A percentile compares a stretch with the other conserved stretches of the same genome.
Evolutionary conservation across 2,329 filamentous ascomycete species (phyloP).

Genomic region (Sporothrix mexicana): DNA sequence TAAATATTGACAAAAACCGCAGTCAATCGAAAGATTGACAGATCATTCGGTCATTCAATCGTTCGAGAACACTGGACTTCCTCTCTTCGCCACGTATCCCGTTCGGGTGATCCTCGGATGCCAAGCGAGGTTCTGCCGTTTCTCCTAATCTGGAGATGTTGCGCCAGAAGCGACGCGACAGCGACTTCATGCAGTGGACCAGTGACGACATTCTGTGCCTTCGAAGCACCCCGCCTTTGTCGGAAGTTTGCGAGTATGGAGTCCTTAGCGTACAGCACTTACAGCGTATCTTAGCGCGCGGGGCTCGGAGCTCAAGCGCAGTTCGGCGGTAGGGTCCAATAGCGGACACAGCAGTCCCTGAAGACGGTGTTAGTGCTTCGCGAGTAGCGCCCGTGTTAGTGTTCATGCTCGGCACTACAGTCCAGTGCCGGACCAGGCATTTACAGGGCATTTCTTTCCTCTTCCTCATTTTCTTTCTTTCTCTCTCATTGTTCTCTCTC

Average conservation of each 20-base stretch:
- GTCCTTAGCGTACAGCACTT: too few relatives aligned
- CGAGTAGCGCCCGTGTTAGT: background rate
- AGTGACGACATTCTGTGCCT: background rate
- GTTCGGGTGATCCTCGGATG: constrained; percentile 23
- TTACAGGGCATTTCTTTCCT: too few relatives aligned
- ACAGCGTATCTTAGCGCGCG: background rate
- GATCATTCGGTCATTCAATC: background rate
- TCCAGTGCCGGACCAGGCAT: too few relatives aligned
- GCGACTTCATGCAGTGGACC: background rate
- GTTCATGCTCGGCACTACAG: background rate
- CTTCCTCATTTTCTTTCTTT: too few relatives aligned
- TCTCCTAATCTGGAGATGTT: constrained; percentile 20
- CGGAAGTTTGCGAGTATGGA: too few relatives aligned
- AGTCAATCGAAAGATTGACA: too few relatives aligned
- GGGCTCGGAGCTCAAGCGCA: background rate
- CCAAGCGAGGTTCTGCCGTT: constrained; percentile 3
- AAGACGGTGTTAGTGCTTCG: background rate
- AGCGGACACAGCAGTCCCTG: background rate
- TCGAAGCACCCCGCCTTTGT: background rate
- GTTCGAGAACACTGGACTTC: background rate
- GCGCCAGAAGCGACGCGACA: background rate
- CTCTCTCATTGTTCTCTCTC: too few relatives aligned
- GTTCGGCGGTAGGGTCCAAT: constrained; percentile 15
- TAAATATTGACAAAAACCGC: background rate
- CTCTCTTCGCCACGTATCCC: background rate